Percentiles rank a stretch among this genome's conserved stretches.
These are phyloP conservation scores for Parascedosporium putredinis DNA, from an alignment of 2,329 filamentous ascomycete genomes.

Conservation along the genomic window DNA sequence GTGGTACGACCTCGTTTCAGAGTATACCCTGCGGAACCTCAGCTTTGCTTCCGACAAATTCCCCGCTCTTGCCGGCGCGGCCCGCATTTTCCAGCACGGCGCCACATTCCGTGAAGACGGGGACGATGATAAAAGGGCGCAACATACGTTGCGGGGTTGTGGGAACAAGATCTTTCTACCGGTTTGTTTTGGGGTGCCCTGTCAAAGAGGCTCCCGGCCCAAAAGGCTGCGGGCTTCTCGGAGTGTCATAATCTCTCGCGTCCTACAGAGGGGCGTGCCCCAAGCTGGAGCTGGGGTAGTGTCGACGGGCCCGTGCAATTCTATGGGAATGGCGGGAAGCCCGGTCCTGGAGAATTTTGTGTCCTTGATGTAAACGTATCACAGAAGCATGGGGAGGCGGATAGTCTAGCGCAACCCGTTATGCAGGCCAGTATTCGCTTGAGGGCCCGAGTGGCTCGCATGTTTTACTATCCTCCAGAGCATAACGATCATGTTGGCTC, in stretches of 20 bases:
- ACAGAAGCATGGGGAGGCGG: not conserved
- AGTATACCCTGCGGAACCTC: slow-evolving; percentile 17
- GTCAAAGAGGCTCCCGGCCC: not conserved
- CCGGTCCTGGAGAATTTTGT: not conserved
- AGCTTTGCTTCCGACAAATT: slow-evolving; percentile 16
- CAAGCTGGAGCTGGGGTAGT: slow-evolving; percentile 6
- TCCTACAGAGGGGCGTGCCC: not conserved
- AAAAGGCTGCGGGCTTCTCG: not conserved
- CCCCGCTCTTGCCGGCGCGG: slow-evolving; percentile 20
- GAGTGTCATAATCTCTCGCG: not conserved
- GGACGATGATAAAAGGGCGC: too few species aligned
- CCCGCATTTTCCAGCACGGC: slow-evolving; percentile 14
- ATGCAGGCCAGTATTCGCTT: not conserved
- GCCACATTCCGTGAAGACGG: too few species aligned
- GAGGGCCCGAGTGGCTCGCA: not conserved
- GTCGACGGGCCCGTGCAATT: slow-evolving; percentile 2
- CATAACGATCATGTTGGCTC: not conserved
- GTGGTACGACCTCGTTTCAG: slow-evolving; percentile 20
- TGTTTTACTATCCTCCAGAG: not conserved
- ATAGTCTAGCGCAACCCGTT: not conserved
- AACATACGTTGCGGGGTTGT: slow-evolving; percentile 20
- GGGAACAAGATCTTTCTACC: slow-evolving; percentile 11
- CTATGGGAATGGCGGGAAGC: not conserved
- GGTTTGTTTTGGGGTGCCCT: not conserved
- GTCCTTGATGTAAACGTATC: not conserved